Conservation (phyloP, 768 basidiomycete species). For the Xerocomus brunneocitrinus region DNA sequence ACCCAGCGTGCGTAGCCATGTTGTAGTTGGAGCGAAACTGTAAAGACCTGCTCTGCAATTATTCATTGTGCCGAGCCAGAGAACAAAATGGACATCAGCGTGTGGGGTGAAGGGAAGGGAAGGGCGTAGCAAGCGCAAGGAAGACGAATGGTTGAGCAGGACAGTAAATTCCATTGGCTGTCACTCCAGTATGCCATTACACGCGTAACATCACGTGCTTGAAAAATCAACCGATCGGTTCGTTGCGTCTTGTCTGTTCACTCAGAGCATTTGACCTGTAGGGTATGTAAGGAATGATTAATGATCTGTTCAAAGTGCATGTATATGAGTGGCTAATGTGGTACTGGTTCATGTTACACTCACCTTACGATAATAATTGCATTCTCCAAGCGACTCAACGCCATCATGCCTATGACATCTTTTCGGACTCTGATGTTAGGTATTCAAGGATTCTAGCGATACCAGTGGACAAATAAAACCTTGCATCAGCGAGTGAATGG, state of each 20-base stretch:
- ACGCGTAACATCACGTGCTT: conserved; percentile 23
- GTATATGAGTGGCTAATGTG: too few species aligned
- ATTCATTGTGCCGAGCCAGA: conserved; percentile 15
- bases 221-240: conserved; percentile 7
- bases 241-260: not conserved
- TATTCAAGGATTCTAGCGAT: not conserved
- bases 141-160: not conserved
- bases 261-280: not conserved
- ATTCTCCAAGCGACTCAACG: not conserved
- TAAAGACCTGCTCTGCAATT: conserved; percentile 27
- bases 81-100: conserved; percentile 3
- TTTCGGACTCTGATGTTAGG: not conserved
- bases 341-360: not conserved
- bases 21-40: conserved; percentile 16
- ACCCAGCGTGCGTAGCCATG: conserved; percentile 21
- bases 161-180: conserved; percentile 2
- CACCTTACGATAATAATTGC: not conserved
- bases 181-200: not conserved
- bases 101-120: not conserved
- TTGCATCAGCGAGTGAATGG: conserved; percentile 1
- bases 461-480: not conserved
- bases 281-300: not conserved
- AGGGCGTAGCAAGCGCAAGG: not conserved
- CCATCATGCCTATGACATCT: not conserved
- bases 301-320: not conserved